Conservation (phyloP, 2,329 filamentous ascomycete genomes). For the Botryotinia calthae region DNA sequence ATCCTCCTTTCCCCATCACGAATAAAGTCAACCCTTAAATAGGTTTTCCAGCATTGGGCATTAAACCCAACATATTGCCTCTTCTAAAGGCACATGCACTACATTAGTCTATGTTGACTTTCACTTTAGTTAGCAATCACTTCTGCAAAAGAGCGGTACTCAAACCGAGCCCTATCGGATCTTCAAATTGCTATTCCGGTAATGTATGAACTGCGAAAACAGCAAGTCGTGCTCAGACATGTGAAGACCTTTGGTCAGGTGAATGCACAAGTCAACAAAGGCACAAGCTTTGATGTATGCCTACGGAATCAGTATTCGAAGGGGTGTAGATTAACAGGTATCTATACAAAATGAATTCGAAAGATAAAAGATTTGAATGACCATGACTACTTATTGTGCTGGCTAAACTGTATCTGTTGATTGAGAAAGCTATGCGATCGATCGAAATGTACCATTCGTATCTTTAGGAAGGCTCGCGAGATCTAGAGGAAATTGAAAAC, state of each 20-base stretch:
- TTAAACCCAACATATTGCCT: background rate
- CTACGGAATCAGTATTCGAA: background rate
- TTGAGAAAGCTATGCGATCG: no score
- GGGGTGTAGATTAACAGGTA: background rate
- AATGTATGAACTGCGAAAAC: background rate
- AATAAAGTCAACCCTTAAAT: background rate
- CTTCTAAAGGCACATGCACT: background rate
- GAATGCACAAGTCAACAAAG: background rate
- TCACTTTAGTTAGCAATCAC: background rate
- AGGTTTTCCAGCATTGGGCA: background rate
- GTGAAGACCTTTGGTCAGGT: background rate
- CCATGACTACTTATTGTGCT: no score
- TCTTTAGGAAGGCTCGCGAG: no score
- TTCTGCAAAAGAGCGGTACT: background rate
- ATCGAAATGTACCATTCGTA: no score
- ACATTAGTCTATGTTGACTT: background rate
- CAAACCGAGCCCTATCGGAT: background rate
- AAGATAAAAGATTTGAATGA: no score
- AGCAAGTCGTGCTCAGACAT: background rate
- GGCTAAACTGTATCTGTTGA: no score
- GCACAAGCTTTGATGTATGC: background rate
- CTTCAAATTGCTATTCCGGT: background rate
- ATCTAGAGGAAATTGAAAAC: no score
- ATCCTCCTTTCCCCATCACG: background rate
- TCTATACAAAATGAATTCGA: background rate